Evolutionary conservation across 768 basidiomycete genomes (phyloP).

Genomic region (Dentipellis sp.): DNA sequence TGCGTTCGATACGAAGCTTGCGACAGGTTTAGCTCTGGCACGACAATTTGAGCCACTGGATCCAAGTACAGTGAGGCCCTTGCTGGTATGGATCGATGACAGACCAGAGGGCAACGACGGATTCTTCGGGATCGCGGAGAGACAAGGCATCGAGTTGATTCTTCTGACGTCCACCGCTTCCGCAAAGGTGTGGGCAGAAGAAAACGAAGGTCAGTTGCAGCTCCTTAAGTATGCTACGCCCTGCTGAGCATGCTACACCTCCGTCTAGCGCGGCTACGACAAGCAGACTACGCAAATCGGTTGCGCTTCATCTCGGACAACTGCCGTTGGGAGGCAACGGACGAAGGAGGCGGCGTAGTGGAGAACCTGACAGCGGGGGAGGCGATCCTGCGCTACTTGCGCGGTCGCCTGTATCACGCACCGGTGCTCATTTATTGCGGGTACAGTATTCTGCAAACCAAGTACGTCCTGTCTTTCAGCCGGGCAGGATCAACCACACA

Average conservation of each 20-base stretch:
- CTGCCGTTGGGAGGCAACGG: neutral
- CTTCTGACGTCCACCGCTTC: neutral
- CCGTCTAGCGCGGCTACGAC: neutral
- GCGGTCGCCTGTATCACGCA: slow-evolving; percentile 13
- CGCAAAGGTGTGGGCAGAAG: neutral
- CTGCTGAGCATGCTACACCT: neutral
- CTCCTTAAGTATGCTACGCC: neutral
- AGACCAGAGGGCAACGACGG: neutral
- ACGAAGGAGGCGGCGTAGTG: neutral
- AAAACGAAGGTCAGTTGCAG: neutral
- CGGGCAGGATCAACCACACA: neutral
- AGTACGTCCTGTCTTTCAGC: neutral
- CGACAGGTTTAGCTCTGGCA: neutral
- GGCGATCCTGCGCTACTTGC: slow-evolving; percentile 19
- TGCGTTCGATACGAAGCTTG: neutral
- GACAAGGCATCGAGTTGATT: neutral
- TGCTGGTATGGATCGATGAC: neutral
- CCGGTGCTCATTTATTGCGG: slow-evolving; percentile 18
- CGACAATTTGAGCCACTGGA: neutral
- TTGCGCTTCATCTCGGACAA: neutral
- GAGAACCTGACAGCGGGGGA: slow-evolving; percentile 20
- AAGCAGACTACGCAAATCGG: neutral
- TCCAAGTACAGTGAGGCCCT: neutral
- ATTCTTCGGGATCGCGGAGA: neutral
- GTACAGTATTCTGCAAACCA: slow-evolving; percentile 4